These are phyloP conservation scores for Volvox africanus DNA, from an alignment of 139 green algal species.

Conservation along the genomic window DNA sequence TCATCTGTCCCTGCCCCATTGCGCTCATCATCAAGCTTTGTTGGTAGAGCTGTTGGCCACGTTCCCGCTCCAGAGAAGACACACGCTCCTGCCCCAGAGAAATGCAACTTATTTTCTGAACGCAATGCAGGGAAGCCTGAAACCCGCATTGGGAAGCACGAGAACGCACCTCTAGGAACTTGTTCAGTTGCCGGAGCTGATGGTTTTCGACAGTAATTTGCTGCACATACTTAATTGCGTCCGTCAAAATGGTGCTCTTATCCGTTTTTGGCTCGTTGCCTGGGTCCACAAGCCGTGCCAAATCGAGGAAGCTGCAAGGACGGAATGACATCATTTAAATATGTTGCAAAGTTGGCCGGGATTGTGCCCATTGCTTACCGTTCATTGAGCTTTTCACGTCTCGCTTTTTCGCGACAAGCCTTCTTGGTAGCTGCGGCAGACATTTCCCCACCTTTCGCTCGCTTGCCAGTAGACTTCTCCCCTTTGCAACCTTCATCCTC, in stretches of 20 bases:
- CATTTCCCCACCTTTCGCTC: slow-evolving; percentile 26
- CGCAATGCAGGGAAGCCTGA: no score
- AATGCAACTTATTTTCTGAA: no score
- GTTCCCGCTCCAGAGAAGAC: slow-evolving; percentile 65
- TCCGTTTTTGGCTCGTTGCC: slow-evolving; percentile 80
- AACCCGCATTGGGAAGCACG: no score
- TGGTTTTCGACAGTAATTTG: slow-evolving; percentile 74
- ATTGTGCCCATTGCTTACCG: slow-evolving; percentile 49
- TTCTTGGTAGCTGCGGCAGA: slow-evolving; percentile 70
- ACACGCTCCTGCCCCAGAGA: slow-evolving; percentile 65
- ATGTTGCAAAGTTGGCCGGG: neutral
- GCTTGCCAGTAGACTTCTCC: slow-evolving; percentile 27
- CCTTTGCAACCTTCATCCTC: slow-evolving; percentile 25
- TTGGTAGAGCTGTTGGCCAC: slow-evolving; percentile 68
- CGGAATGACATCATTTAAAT: neutral
- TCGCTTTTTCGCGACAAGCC: slow-evolving; percentile 79
- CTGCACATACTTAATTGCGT: slow-evolving; percentile 77
- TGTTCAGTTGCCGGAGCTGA: slow-evolving; percentile 81
- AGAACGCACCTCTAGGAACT: slow-evolving; percentile 80
- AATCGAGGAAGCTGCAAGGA: slow-evolving; percentile 69
- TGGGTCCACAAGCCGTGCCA: slow-evolving; percentile 75
- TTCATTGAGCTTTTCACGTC: slow-evolving; percentile 83
- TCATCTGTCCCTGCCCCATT: slow-evolving; percentile 44
- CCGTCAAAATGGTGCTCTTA: slow-evolving; percentile 77
- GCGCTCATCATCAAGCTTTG: slow-evolving; percentile 64